Evolutionary conservation across 345 rosid genomes (phyloP), one percentile per base, ranked within the genome.

Genomic region (Arabis alpina): DNA sequence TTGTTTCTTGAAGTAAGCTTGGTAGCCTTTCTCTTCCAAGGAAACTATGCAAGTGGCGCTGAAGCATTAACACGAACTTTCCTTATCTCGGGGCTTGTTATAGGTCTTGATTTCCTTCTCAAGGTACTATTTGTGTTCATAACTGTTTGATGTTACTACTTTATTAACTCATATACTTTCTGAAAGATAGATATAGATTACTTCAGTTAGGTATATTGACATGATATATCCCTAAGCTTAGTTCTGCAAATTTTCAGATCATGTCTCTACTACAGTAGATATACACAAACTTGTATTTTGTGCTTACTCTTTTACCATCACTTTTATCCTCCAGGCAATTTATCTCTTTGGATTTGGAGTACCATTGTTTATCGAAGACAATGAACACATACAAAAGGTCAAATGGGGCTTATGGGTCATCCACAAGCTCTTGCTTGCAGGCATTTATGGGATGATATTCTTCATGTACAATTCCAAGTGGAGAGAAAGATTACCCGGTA

Each of bases 401-500:
- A 95, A 95, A 74, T 92, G 97, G 99, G 83, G 82, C 60, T 80
- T 95, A 79, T 95, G 99, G 99, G 88, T 88, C 64, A 78, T 85
- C 59, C 99, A 95, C 62, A 80, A 88, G 73, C 90, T 95, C 30
- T 87, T 88, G 59, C 91, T 92, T 4, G 88, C 97, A 0, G 94
- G 83, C 24, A 75, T 85, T 50, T 95, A 95, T 72, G 94, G 93
- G 63, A 27, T 78, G 73, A 88, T 92, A 71, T 56, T 95, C 69
- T 83, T 85, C 84, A 90, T 95, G 92, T 90, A 95, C 79, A 88
- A 86, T 74, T 90, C 96, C 4, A 84, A 77, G 75, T 88, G 98
- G 99, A 87, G 97, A 80, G 99, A 94, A 74, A 85, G 92, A 65
- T 72, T 93, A 60, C 98, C 98, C 2, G 97, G 98, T 90, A 82